phyloP scores from a whole-genome alignment of 768 basidiomycete genomes.

The Mycena rebaudengoi region DNA sequence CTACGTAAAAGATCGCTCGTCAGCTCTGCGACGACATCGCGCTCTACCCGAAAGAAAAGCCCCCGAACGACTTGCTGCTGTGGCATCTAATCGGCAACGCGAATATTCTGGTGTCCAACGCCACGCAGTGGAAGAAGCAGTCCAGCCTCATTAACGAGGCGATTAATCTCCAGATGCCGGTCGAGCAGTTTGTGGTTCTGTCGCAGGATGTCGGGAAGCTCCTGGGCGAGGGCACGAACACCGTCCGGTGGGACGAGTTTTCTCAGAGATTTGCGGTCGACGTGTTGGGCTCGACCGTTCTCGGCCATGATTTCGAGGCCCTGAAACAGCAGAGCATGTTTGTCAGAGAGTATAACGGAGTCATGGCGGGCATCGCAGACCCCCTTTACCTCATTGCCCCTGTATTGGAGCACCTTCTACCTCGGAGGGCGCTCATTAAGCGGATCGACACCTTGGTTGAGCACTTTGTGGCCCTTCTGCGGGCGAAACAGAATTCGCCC shows the following conservation, averaged over 20 bases:
- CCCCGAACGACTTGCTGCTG: slow-evolving; percentile 41
- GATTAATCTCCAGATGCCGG: slow-evolving; percentile 42
- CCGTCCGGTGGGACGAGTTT: slow-evolving; percentile 21
- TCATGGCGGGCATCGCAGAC: slow-evolving; percentile 46
- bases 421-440: slow-evolving; percentile 38
- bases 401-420: slow-evolving; percentile 38
- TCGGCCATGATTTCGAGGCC: slow-evolving; percentile 48
- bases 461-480: slow-evolving; percentile 36
- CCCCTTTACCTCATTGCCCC: slow-evolving; percentile 44
- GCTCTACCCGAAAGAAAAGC: slow-evolving; percentile 38
- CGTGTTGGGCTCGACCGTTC: slow-evolving; percentile 45
- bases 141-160: slow-evolving; percentile 45
- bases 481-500: slow-evolving; percentile 38
- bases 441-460: slow-evolving; percentile 40
- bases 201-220: slow-evolving; percentile 40
- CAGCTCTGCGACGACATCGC: slow-evolving; percentile 33
- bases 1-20: slow-evolving; percentile 31
- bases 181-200: slow-evolving; percentile 42
- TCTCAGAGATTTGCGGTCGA: slow-evolving; percentile 45
- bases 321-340: slow-evolving; percentile 41
- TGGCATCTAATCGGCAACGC: slow-evolving; percentile 44
- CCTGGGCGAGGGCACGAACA: slow-evolving; percentile 37
- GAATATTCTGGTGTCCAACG: slow-evolving; percentile 49
- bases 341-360: slow-evolving; percentile 44
- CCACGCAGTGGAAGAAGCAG: slow-evolving; percentile 47